Evolutionary conservation across 495 filamentous ascomycete genomes (phyloP), one percentile per base, ranked within the genome.

Genomic region (Echria macrotheca): DNA sequence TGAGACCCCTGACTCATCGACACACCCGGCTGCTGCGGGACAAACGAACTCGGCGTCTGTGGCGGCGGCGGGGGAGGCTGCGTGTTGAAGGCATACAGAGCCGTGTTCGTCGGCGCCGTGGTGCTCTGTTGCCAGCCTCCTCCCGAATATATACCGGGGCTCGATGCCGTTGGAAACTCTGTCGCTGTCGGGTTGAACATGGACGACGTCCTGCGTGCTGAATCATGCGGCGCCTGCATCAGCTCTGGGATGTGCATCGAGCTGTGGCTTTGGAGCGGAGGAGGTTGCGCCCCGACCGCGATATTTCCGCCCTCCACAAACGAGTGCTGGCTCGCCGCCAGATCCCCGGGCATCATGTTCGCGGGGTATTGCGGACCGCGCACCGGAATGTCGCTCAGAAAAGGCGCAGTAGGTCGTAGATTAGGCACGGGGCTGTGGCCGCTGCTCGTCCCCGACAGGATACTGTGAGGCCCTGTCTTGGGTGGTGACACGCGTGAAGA

Each of bases 171-270:
- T 12, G 53, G 44, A 31, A 67, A 71, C 10, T 71, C 69, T 5
- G 67, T 40, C n/a, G 33, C 33, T 0, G 58, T 57, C 0, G 67
- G 50, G 18, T 55, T 59, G 53, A 64, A 70, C 26, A 70, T 49
- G 2, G 64, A 66, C 1, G 64, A 65, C 15, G 64, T 57, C 11
- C 70, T 55, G 39, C 68, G 56, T 19, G 58, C 57, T 0, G 56
- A 39, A 24, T 67, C 67, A 37, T 73, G 68, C 1, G 63, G 47
- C 32, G 41, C 66, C 0, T 65, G 38, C n/a, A 70, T 62, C 52
- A 69, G 55, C 5, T 72, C 67, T 21, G 59, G 57, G 18, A 70
- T 45, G 6, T 63, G 51, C 14, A 72, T 41, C 23, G 56, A 47
- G 15, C 56, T 44, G 24, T 56, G 40, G 4, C 52, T 22, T 12